Evolutionary conservation across 306 rosid genomes (phyloP).

Genomic region (Cucumis sativus): DNA sequence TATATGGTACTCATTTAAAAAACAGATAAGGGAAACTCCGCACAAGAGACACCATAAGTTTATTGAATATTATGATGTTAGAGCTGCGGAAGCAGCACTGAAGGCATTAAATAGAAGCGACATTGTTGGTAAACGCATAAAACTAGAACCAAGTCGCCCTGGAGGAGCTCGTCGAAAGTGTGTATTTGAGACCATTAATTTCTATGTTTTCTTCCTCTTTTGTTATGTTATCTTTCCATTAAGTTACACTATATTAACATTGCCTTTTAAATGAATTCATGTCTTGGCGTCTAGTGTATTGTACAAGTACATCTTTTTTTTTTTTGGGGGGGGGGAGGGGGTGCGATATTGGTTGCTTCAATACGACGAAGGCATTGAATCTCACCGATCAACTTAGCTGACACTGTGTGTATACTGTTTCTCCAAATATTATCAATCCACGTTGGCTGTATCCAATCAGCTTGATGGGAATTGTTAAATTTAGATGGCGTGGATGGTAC

Average conservation of each 20-base stretch:
- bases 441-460: neutral
- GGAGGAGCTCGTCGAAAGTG: conserved; percentile 96
- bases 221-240: neutral
- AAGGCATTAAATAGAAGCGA: conserved; percentile 80
- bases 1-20: conserved; percentile 6
- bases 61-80: conserved; percentile 82
- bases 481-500: neutral
- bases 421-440: neutral
- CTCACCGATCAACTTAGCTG: neutral
- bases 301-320: neutral
- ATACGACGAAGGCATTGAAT: neutral
- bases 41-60: conserved; percentile 93
- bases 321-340: too few species aligned
- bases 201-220: neutral
- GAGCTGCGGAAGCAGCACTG: conserved; percentile 87
- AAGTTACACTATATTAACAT: neutral
- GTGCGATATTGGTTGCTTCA: neutral
- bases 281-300: neutral
- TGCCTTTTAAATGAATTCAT: neutral
- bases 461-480: neutral
- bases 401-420: neutral
- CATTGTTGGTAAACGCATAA: conserved; percentile 90
- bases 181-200: conserved; percentile 13
- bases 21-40: conserved; percentile 95
- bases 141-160: conserved; percentile 97